Percentiles rank a stretch among this genome's conserved stretches.
Evolutionary conservation across 805 yeast genomes (phyloP).

Genomic region (Jamesozyma jinghongensis): DNA sequence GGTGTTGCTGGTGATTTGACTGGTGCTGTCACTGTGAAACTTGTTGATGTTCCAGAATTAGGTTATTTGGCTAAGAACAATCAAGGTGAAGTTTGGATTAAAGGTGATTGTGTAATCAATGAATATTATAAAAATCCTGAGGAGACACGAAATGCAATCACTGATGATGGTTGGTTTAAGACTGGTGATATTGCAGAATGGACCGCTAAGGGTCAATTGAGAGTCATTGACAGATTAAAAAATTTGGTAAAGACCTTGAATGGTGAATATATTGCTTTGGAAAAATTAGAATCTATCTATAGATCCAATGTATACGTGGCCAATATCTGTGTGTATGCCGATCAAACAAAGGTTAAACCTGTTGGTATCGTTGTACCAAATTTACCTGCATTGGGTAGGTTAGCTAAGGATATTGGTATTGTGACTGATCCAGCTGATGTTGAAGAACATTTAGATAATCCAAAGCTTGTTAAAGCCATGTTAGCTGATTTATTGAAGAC

Average conservation of each 20-base stretch:
- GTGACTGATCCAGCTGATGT: slow-evolving; percentile 33
- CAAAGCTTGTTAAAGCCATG: slow-evolving; percentile 46
- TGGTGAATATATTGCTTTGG: slow-evolving; percentile 97
- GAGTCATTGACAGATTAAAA: slow-evolving; percentile 87
- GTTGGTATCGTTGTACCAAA: slow-evolving; percentile 83
- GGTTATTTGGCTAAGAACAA: slow-evolving; percentile 83
- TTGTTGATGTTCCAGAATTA: slow-evolving; percentile 84
- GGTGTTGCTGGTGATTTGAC: slow-evolving; percentile 78
- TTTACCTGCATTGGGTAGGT: slow-evolving; percentile 50
- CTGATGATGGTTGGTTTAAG: slow-evolving; percentile 85
- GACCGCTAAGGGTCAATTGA: slow-evolving; percentile 70
- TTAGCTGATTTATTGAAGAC: slow-evolving; percentile 55
- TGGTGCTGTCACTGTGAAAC: slow-evolving; percentile 77
- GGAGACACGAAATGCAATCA: slow-evolving; percentile 69
- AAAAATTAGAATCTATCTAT: slow-evolving; percentile 84
- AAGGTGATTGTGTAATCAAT: slow-evolving; percentile 61
- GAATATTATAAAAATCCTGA: slow-evolving; percentile 77
- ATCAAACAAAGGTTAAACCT: slow-evolving; percentile 79
- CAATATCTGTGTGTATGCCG: slow-evolving; percentile 91
- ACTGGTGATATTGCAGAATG: slow-evolving; percentile 98
- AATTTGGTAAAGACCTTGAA: slow-evolving; percentile 90
- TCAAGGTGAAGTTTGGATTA: slow-evolving; percentile 86
- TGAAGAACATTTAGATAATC: slow-evolving; percentile 45
- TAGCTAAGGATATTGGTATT: slow-evolving; percentile 50
- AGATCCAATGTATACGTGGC: slow-evolving; percentile 69